Base-by-base conservation (phyloP, 306 rosid genomes). In the Pterocarpus santalinus region DNA sequence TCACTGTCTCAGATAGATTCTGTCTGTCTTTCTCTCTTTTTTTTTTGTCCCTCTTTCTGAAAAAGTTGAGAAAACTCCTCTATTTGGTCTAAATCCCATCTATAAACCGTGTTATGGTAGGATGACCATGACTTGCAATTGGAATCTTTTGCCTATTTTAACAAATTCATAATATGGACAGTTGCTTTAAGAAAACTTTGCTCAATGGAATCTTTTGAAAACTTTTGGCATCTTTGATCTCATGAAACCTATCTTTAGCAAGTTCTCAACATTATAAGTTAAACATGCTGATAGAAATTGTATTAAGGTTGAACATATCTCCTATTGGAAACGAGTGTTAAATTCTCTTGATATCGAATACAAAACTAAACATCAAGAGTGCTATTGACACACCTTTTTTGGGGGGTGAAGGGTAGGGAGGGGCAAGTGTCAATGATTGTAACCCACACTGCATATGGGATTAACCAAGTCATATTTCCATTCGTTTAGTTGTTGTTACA, bases 181-280 rank as follows among this genome's bases (percentile, higher is more conserved):
- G 62, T 80, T 35, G 81, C 80, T 76, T 80, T 61, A 65, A 81
- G 81, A 67, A 57, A 32, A 53, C 51, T 77, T 76, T 82, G 17
- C 85, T 35, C 36, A 32, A 46, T 71, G 83, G 69, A 78, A 73
- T 81, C 65, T 80, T 65, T 46, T 70, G 52, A 47, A 32, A 41
- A 63, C 51, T 60, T 53, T 74, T 80, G 70, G 76, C 87, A 61
- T 80, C 74, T 28, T 60, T 51, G 13, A 32, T 73, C 63, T 77
- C 74, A 53, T 51, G 57, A 53, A 70, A 46, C 70, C 66, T 56
- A 63, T 53, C 77, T 15, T 53, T 32, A 33, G 69, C 28, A 22
- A 39, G 34, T 35, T 68, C 34, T 66, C n/a, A 6, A 7, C 65
- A 72, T 36, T 62, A 41, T 34, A 70, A 49, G 74, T 43, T 65